phyloP scores from a whole-genome alignment of 495 filamentous ascomycete genomes.

The Trichoderma reesei region DNA sequence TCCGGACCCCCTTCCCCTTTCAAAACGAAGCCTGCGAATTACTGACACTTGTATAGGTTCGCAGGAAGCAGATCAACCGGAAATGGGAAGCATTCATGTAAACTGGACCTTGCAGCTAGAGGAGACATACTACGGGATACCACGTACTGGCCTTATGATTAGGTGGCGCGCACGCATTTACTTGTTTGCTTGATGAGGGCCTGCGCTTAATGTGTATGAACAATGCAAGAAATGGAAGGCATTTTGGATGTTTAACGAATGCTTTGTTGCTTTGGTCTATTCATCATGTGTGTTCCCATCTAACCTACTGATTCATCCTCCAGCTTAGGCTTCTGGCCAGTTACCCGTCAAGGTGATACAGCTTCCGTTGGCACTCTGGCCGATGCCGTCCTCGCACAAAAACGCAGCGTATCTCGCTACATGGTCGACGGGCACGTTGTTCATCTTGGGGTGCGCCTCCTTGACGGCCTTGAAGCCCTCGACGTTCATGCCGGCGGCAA shows the following conservation, averaged over 20 bases:
- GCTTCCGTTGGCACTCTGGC: conserved; percentile 26
- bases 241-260: not conserved
- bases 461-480: conserved; percentile 29
- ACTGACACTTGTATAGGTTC: conserved; percentile 19
- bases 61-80: conserved; percentile 31
- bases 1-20: not conserved
- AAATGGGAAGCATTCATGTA: conserved; percentile 23
- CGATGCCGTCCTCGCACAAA: conserved; percentile 28
- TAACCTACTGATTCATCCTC: not conserved
- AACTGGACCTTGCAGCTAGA: not conserved
- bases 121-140: not conserved
- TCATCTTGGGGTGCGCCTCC: conserved; percentile 17
- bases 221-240: not conserved
- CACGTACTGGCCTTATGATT: not conserved
- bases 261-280: not conserved
- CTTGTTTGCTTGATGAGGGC: not conserved
- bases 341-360: conserved; percentile 30
- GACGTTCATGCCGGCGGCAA: conserved; percentile 33
- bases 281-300: not conserved
- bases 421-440: conserved; percentile 18
- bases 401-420: conserved; percentile 36
- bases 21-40: not conserved
- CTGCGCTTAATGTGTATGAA: conserved; percentile 5
- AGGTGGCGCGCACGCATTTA: not conserved
- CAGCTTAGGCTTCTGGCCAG: conserved; percentile 25